phyloP scores from a whole-genome alignment of 192 early-diverging fungal species.

The Coemansia brasiliensis region DNA sequence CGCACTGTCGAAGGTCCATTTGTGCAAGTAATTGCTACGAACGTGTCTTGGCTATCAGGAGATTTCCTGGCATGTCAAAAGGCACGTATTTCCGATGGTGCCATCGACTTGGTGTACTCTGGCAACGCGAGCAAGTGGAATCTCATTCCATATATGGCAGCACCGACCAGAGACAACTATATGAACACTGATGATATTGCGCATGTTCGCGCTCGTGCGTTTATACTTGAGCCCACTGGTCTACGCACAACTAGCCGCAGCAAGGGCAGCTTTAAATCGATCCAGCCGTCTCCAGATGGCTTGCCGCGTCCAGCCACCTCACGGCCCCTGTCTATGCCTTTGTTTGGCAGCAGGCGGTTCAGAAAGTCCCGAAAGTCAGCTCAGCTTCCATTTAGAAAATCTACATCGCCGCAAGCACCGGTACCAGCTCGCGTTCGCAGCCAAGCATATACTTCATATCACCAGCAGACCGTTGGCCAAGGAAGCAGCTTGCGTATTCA shows the following conservation, averaged over 20 bases:
- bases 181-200: slow-evolving; percentile 51
- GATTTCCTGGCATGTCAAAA: slow-evolving; percentile 55
- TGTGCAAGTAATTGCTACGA: slow-evolving; percentile 58
- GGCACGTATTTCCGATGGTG: slow-evolving; percentile 58
- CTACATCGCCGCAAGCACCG: slow-evolving; percentile 20
- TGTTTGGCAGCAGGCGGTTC: slow-evolving; percentile 16
- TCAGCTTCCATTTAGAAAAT: neutral
- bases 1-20: slow-evolving; percentile 57
- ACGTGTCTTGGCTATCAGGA: slow-evolving; percentile 62
- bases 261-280: slow-evolving; percentile 10
- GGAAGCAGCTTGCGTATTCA: slow-evolving; percentile 19
- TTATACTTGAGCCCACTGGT: slow-evolving; percentile 62
- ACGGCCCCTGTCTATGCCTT: slow-evolving; percentile 21
- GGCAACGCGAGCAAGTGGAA: slow-evolving; percentile 45
- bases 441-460: slow-evolving; percentile 44
- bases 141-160: slow-evolving; percentile 45
- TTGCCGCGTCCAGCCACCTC: neutral
- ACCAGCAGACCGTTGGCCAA: slow-evolving; percentile 30
- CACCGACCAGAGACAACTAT: slow-evolving; percentile 47
- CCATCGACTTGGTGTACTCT: slow-evolving; percentile 56
- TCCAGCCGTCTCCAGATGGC: slow-evolving; percentile 16
- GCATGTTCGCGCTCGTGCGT: slow-evolving; percentile 54
- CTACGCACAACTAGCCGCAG: slow-evolving; percentile 46
- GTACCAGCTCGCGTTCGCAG: slow-evolving; percentile 51
- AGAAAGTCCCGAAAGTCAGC: slow-evolving; percentile 1